Evolutionary conservation across 139 green algal genomes (phyloP).

Genomic region (Pleodorina starrii): DNA sequence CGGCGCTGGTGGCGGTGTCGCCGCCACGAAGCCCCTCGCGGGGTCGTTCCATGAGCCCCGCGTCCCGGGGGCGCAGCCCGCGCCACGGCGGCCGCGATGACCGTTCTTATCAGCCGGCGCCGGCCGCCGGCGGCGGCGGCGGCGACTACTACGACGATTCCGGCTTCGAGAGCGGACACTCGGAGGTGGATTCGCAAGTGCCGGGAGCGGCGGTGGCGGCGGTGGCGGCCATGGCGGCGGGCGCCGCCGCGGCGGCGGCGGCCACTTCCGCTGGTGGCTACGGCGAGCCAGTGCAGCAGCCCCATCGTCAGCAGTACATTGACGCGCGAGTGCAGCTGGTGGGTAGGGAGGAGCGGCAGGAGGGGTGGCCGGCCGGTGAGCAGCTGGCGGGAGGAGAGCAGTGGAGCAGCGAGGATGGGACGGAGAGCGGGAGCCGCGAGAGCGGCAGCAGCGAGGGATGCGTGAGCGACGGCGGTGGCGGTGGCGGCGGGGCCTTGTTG

Average conservation of each 20-base stretch:
- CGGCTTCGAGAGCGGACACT: no score
- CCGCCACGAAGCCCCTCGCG: not conserved
- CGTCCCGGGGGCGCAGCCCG: no score
- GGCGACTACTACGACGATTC: no score
- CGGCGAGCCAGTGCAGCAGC: not conserved
- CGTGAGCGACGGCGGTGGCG: no score
- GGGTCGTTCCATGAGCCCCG: no score
- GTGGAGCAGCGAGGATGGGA: not conserved
- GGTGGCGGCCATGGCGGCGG: not conserved
- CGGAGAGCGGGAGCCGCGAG: not conserved
- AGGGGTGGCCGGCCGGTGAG: not conserved
- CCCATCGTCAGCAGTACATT: not conserved
- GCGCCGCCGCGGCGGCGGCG: not conserved
- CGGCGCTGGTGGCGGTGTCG: not conserved
- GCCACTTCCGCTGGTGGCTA: no score
- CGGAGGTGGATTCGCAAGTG: no score
- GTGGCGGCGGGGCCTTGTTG: not conserved
- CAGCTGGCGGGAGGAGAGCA: not conserved
- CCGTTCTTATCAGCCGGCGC: no score
- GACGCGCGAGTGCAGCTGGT: not conserved
- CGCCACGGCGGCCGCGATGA: no score
- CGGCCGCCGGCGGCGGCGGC: no score
- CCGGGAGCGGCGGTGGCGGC: not conserved
- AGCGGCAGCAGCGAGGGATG: no score
- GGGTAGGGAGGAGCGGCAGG: not conserved